Evolutionary conservation across 495 filamentous ascomycete species (phyloP), one percentile per base, ranked within the genome.

Genomic region (Talaromyces wortmannii): DNA sequence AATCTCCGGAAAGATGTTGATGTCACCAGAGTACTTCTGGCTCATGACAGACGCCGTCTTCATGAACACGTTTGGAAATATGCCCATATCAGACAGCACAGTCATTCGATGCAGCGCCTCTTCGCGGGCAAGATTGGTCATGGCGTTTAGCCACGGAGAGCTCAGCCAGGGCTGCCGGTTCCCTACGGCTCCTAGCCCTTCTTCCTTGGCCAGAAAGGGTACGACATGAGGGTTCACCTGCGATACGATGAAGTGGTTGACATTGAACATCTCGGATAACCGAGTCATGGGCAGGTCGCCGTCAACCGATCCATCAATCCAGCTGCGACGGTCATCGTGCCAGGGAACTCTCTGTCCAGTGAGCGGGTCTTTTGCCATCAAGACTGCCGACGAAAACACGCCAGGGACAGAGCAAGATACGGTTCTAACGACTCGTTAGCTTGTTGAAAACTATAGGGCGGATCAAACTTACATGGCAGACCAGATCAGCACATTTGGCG

Each of bases 211-310:
- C 15, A 96, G 75, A 58, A 97, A 96, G 6, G 92, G 91, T 0
- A 95, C 85, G 29, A 97, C 88, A 60, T 97, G 92, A 0, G 92
- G 92, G 62, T 97, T 97, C 44, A 95, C 91, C 64, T 97, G 92
- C 0, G 91, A 96, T 33, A 96, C 92, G 63, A 97, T 96, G 63
- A 96, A 96, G 65, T 96, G 91, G 66, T 96, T 97, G 69, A 96
- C 91, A 63, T 96, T 96, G 71, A 96, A 96, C 88, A 96, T 92
- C 60, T 96, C 92, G 0, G 91, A 86, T 10, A 97, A 75, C 8
- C 89, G 79, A 45, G 85, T 91, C 88, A 96, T 96, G 17, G 92
- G 92, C 2, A 97, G 78, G 69, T 97, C 92, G 56, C 91, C 91
- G 60, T 97, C 91, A 5, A 97, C 89, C 0, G 90, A 95, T 5